phyloP scores from a whole-genome alignment of 257 asterid genomes.

The Pogostemon cablin region DNA sequence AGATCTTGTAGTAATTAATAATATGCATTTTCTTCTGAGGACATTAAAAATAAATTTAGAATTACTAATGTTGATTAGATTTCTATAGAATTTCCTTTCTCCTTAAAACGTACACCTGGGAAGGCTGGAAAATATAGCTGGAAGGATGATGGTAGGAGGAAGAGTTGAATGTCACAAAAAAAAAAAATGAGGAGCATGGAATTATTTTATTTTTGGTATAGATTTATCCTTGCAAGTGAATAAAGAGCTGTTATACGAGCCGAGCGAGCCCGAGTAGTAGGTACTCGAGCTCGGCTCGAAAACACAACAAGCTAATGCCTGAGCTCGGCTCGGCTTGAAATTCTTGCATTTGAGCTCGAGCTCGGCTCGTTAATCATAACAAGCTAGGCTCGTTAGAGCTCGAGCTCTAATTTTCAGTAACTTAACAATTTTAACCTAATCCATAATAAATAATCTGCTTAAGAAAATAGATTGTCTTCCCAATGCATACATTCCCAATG shows the following conservation, averaged over 20 bases:
- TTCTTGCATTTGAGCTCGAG: too few species aligned
- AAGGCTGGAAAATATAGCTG: not conserved
- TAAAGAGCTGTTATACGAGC: not conserved
- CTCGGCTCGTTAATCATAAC: too few species aligned
- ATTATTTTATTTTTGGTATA: not conserved
- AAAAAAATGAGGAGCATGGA: constrained; percentile 11
- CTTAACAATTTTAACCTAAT: too few species aligned
- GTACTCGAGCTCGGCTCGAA: too few species aligned
- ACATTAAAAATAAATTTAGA: not conserved
- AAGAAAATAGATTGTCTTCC: too few species aligned
- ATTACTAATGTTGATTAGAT: not conserved
- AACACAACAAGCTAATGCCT: too few species aligned
- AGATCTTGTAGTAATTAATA: not conserved
- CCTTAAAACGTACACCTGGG: not conserved
- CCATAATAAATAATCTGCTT: too few species aligned
- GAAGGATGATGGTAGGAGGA: constrained; percentile 2
- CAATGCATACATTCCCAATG: too few species aligned
- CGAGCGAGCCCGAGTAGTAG: too few species aligned
- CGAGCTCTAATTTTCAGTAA: too few species aligned
- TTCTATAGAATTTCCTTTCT: not conserved
- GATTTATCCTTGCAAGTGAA: not conserved
- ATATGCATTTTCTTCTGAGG: not conserved
- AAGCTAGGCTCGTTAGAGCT: too few species aligned
- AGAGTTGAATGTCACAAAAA: not conserved
- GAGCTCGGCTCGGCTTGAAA: too few species aligned